phyloP scores from a whole-genome alignment of 495 filamentous ascomycete species.

The Penicillium tannophilum region DNA sequence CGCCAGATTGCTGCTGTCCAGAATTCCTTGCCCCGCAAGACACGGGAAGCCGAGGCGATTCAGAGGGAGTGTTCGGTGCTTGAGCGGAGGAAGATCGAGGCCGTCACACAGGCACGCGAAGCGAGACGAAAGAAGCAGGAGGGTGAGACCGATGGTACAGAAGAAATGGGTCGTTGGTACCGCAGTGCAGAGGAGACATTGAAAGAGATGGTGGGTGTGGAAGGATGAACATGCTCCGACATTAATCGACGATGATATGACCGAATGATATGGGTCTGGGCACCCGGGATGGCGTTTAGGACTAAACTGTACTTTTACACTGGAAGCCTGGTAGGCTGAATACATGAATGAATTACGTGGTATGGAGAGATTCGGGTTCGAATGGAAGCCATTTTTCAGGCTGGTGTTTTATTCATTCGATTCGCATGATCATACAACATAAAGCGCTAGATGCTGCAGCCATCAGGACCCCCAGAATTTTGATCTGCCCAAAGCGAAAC shows the following conservation, averaged over 20 bases:
- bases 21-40: conserved; percentile 66
- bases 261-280: conserved; percentile 21
- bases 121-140: conserved; percentile 76
- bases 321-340: background rate
- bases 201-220: conserved; percentile 63
- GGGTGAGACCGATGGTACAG: conserved; percentile 75
- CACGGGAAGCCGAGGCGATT: conserved; percentile 69
- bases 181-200: conserved; percentile 68
- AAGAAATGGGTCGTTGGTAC: conserved; percentile 83
- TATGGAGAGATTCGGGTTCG: conserved; percentile 30
- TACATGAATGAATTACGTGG: background rate
- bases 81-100: conserved; percentile 69
- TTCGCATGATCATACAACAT: conserved; percentile 51
- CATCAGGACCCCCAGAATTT: conserved; percentile 41
- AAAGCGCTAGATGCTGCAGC: conserved; percentile 46
- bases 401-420: conserved; percentile 45
- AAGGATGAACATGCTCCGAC: conserved; percentile 23
- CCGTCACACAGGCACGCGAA: conserved; percentile 71
- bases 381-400: conserved; percentile 37
- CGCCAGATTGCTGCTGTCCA: conserved; percentile 67
- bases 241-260: conserved; percentile 15
- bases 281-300: conserved; percentile 28
- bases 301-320: conserved; percentile 2
- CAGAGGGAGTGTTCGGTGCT: conserved; percentile 70
- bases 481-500: conserved; percentile 46